Evolutionary conservation across 176 grass and related monocot genomes (phyloP), one percentile per base, ranked within the genome.

Genomic region (Eragrostis curvula): DNA sequence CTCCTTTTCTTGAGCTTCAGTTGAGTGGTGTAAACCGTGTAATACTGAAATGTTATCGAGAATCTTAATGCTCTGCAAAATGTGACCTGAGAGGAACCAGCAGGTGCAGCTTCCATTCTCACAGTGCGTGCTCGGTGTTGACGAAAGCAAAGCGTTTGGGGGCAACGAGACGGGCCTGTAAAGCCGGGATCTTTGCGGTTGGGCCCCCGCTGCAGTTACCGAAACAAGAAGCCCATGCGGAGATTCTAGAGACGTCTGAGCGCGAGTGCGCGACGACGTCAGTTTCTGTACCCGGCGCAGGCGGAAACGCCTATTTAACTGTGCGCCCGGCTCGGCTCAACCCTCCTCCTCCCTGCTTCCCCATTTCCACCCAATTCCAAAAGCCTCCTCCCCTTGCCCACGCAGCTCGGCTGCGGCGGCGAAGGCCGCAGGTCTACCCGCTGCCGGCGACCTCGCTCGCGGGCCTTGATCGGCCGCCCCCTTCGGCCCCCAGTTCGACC

Each of bases 291-390:
- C 30, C 75, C 51, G 25, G 74, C 66, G 65, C 65, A 77, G 50
- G 49, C 49, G 20, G 60, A 42, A 45, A 73, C 74, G 69, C 13
- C 61, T 85, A 89, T 85, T 74, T 80, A 88, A 80, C 70, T 3
- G 23, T 50, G 51, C 42, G 76, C n/a, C 49, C 30, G 65, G 21
- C 23, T 60, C 42, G 5, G 10, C 58, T 61, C 24, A 12, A 61
- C 42, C 46, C 55, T 43, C 74, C 59, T 60, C 76, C 48, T 68
- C 59, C 14, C 44, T 12, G 25, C 67, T 72, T 24, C 47, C 55
- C 67, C 63, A 39, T 66, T 71, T 68, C 52, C 73, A 13, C 41
- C 79, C 71, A 58, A 50, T 62, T 58, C 64, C 55, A 25, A 81
- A 36, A 86, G 58, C 77, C 36, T 30, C 49, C 79, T n/a, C n/a